Conservation (phyloP, 371 early-diverging fungal genomes). For the Rhizopus sp. region DNA sequence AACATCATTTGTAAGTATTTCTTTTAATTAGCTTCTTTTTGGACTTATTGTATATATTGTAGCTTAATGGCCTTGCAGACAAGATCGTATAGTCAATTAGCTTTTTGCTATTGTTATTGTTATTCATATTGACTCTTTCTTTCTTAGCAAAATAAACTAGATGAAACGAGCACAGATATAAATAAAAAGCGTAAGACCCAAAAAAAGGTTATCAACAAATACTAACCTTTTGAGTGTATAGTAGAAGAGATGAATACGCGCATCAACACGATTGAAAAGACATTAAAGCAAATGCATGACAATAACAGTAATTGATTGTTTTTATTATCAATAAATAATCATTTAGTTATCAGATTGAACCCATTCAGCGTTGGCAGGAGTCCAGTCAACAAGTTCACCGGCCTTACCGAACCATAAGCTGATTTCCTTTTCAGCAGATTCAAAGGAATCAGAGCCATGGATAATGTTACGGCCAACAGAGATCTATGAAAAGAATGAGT, state of each 20-base stretch:
- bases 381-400: conserved; percentile 52
- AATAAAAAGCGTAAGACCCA: not conserved
- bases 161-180: not conserved
- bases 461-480: conserved; percentile 85
- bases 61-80: conserved; percentile 21
- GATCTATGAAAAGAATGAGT: conserved; percentile 20
- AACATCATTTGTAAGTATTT: conserved; percentile 14
- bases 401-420: conserved; percentile 86
- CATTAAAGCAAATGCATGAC: conserved; percentile 16
- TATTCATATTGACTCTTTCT: not conserved
- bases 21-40: not conserved
- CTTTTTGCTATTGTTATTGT: conserved; percentile 1
- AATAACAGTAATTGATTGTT: not conserved
- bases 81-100: conserved; percentile 14
- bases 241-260: conserved; percentile 23
- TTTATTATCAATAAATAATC: conserved; percentile 4
- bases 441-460: conserved; percentile 95
- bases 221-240: not conserved
- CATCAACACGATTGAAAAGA: conserved; percentile 20
- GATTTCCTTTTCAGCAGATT: conserved; percentile 91
- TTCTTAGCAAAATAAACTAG: not conserved
- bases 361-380: conserved; percentile 47
- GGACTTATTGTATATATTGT: not conserved
- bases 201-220: not conserved
- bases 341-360: conserved; percentile 45